Base-by-base conservation (phyloP, 1,284 basidiomycete genomes). In the Hypsizygus ulmarius region DNA sequence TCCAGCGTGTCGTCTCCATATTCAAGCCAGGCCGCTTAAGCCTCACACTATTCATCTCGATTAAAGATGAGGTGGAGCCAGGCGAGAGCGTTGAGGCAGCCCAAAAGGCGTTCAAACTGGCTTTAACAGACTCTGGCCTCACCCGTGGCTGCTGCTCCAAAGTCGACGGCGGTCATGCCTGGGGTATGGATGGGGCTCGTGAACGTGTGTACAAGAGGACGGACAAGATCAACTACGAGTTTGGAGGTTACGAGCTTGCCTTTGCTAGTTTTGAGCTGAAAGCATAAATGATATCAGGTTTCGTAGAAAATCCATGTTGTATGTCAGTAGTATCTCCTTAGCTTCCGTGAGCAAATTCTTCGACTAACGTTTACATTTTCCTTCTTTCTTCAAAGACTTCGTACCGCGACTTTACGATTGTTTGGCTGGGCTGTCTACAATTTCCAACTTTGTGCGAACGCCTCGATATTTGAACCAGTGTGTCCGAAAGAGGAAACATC, bases 191-290 rank as follows among this genome's bases (percentile, higher is more conserved):
- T 41, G 39, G 48, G 3, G 30, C 18, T 6, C 43, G 43, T 29
- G 47, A 37, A 12, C 52, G 36, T 9, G 16, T 34, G 18, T 90
- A 89, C 65, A 80, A 72, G 59, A 78, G 94, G 56, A 96, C 90
- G 47, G 96, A 98, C 72, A 90, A 97, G 66, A 99, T 99, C 67
- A 91, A 96, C 64, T 99, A 99, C 74, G 94, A 97, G 68, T 95
- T 98, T 65, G 91, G 91, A 44, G 92, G 90, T 43, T 99, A 98
- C 67, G 92, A 96, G 67, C 76, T 98, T 53, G 90, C 94, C 30
- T 98, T 94, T 66, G 89, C 90, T 29, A 93, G 86, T 66, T 95
- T 94, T 67, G 90, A 94, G 56, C 55, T 70, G 43, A 58, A 56
- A 48, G 59, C 61, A 48, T 58, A 30, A 52, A 28, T 35, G 14